Conservation (phyloP, 2,329 filamentous ascomycete genomes). For the Sarocladium strictum region DNA sequence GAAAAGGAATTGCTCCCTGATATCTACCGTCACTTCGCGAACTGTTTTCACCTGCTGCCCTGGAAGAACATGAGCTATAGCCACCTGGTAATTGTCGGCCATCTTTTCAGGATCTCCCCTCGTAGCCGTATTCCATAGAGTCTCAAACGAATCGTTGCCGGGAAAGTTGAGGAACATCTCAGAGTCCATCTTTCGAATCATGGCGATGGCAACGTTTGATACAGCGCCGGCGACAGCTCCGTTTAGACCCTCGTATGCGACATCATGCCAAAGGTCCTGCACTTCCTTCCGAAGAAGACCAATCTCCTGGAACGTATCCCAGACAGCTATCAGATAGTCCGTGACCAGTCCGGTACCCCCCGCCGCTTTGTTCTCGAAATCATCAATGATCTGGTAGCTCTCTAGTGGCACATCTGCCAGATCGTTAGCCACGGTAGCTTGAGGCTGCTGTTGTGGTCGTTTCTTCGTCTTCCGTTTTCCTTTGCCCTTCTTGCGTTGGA, state of each 20-base stretch:
- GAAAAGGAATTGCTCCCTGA: conserved; percentile 37
- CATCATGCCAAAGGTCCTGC: conserved; percentile 36
- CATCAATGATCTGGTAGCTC: background rate
- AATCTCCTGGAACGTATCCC: conserved; percentile 16
- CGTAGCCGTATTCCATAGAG: conserved; percentile 30
- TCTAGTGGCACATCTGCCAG: too few species aligned
- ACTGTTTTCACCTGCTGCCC: background rate
- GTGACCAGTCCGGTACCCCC: background rate
- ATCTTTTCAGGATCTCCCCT: background rate
- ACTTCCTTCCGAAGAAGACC: conserved; percentile 31
- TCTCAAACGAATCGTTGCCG: conserved; percentile 36
- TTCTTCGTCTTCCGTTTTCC: too few species aligned
- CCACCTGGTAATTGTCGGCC: too few species aligned
- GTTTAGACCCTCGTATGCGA: conserved; percentile 38
- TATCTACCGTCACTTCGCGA: background rate
- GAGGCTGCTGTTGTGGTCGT: too few species aligned
- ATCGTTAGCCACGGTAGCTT: too few species aligned
- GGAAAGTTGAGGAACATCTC: conserved; percentile 40
- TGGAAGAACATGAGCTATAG: too few species aligned
- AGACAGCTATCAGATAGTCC: background rate
- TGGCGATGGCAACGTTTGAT: conserved; percentile 33
- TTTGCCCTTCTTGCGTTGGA: too few species aligned
- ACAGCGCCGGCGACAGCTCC: conserved; percentile 36
- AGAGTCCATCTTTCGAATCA: conserved; percentile 31
- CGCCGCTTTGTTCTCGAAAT: background rate